Conservation (phyloP, 2,329 filamentous ascomycete species). For the Byssoonygena ceratinophila region DNA sequence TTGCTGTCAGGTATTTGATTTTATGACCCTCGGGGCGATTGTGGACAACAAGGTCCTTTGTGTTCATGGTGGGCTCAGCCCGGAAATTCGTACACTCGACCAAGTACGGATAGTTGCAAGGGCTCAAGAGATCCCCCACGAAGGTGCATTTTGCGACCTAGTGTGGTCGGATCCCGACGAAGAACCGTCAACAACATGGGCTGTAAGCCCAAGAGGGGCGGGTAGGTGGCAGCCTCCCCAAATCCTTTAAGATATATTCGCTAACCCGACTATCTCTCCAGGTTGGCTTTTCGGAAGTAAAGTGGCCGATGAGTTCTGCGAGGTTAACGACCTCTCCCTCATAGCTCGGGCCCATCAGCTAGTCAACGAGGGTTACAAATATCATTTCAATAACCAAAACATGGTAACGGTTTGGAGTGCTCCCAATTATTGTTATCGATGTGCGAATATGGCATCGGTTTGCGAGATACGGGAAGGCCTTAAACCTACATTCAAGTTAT, state of each 20-base stretch:
- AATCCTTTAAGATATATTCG: too few species aligned
- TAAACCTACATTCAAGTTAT: slow-evolving; percentile 68
- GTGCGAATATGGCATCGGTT: slow-evolving; percentile 77
- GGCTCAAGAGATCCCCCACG: slow-evolving; percentile 96
- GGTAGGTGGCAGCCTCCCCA: slow-evolving; percentile 37
- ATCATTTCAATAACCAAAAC: slow-evolving; percentile 86
- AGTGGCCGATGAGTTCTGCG: slow-evolving; percentile 75
- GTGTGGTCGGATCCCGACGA: slow-evolving; percentile 98
- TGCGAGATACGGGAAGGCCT: slow-evolving; percentile 82
- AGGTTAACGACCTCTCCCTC: slow-evolving; percentile 93
- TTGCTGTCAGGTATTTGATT: slow-evolving; percentile 98
- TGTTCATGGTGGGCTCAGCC: slow-evolving; percentile 89
- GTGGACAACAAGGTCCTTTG: slow-evolving; percentile 99
- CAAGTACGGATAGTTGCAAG: slow-evolving; percentile 92
- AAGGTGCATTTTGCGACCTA: slow-evolving; percentile 95
- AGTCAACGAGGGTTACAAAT: slow-evolving; percentile 99
- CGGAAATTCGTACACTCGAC: slow-evolving; percentile 90
- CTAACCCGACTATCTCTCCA: slow-evolving; percentile 4
- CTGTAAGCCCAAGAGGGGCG: slow-evolving; percentile 85
- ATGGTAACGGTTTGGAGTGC: slow-evolving; percentile 90
- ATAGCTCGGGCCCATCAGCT: slow-evolving; percentile 95
- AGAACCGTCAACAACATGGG: slow-evolving; percentile 65
- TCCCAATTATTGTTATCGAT: slow-evolving; percentile 95
- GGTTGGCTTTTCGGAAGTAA: slow-evolving; percentile 18
- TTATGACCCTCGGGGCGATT: slow-evolving; percentile 88